Conservation (phyloP, 2,329 filamentous ascomycete species). For the Helotiales sp. region DNA sequence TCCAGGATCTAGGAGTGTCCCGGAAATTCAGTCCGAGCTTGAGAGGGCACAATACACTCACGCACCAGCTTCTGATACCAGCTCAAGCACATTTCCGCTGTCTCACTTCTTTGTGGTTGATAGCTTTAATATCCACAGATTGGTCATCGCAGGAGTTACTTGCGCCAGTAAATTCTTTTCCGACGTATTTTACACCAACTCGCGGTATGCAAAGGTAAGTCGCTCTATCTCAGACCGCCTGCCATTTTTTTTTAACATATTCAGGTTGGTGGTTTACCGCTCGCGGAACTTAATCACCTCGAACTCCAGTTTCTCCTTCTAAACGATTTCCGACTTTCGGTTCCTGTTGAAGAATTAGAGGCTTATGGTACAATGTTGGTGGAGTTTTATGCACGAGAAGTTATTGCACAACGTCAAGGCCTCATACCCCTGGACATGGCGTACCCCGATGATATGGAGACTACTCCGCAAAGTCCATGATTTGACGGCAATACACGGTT, state of each 20-base stretch:
- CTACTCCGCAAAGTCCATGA: conserved; percentile 8
- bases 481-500: not conserved
- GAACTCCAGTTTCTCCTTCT: conserved; percentile 94
- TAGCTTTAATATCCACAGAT: conserved; percentile 96
- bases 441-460: conserved; percentile 23
- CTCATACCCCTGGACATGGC: conserved; percentile 25
- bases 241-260: conserved; percentile 1
- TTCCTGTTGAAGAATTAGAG: conserved; percentile 93
- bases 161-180: conserved; percentile 99
- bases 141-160: conserved; percentile 95
- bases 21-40: conserved; percentile 27
- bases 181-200: conserved; percentile 98
- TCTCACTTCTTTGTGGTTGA: conserved; percentile 90
- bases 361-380: conserved; percentile 98
- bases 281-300: conserved; percentile 91
- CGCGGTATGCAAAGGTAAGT: conserved; percentile 93
- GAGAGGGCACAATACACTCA: conserved; percentile 32
- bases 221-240: conserved; percentile 5
- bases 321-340: conserved; percentile 92
- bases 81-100: conserved; percentile 37
- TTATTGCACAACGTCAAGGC: conserved; percentile 60
- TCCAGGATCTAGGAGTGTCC: conserved; percentile 28
- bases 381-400: conserved; percentile 93
- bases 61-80: conserved; percentile 25
- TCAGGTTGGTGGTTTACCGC: conserved; percentile 89